phyloP scores from a whole-genome alignment of 148 eudicot species.

The Spergularia marina region DNA sequence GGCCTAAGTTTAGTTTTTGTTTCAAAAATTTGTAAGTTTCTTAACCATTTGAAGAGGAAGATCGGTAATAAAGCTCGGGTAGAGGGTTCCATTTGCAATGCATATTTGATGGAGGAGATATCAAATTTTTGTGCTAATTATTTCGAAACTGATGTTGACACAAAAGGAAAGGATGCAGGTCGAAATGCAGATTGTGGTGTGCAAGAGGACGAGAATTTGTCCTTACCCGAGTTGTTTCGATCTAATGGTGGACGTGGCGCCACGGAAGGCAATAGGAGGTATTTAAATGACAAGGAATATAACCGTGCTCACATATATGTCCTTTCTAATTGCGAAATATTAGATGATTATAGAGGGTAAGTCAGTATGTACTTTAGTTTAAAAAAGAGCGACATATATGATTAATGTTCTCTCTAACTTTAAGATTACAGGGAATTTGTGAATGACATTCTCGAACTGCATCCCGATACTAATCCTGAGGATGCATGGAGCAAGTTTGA shows the following conservation, averaged over 20 bases:
- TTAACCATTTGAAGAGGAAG: background rate
- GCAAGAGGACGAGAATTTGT: too few species aligned
- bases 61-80: slow-evolving; percentile 2
- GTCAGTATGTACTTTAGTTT: background rate
- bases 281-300: background rate
- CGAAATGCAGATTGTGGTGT: background rate
- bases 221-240: background rate
- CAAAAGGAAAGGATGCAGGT: background rate
- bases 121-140: background rate
- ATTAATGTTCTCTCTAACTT: background rate
- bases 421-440: background rate
- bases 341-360: background rate
- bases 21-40: background rate
- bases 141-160: background rate
- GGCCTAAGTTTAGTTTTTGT: background rate
- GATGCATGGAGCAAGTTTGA: background rate
- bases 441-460: background rate
- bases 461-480: background rate
- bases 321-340: background rate
- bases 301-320: slow-evolving; percentile 3
- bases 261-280: background rate
- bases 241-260: background rate
- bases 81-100: background rate
- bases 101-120: background rate
- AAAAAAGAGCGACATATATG: background rate